Evolutionary conservation across 805 yeast genomes (phyloP).

Genomic region (Ogataea pignaliae): DNA sequence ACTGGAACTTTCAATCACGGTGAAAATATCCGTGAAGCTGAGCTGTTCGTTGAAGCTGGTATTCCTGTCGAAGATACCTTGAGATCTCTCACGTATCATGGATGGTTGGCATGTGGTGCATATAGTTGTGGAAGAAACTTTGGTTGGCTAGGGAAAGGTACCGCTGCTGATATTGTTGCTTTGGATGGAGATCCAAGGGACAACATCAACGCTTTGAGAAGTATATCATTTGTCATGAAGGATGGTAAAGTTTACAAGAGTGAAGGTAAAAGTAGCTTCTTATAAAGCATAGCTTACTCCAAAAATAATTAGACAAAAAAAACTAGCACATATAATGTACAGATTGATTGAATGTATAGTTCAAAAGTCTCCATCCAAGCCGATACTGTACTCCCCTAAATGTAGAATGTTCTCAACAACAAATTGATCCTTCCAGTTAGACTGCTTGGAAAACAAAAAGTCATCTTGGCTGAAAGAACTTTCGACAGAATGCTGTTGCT

Average conservation of each 20-base stretch:
- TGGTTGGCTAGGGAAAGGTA: conserved; percentile 23
- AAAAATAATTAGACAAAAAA: background rate
- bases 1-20: conserved; percentile 29
- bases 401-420: conserved; percentile 1
- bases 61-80: conserved; percentile 20
- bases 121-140: conserved; percentile 20
- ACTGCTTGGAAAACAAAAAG: conserved; percentile 2
- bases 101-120: conserved; percentile 28
- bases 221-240: conserved; percentile 24
- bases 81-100: conserved; percentile 20
- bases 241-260: conserved; percentile 23
- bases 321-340: background rate
- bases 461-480: background rate
- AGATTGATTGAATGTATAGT: too few species aligned
- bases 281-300: background rate
- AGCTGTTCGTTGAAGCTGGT: conserved; percentile 23
- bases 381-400: conserved; percentile 1
- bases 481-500: background rate
- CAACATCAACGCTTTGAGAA: conserved; percentile 12
- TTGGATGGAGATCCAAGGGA: conserved; percentile 19
- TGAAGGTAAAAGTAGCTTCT: conserved; percentile 3
- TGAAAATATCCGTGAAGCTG: conserved; percentile 26
- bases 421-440: conserved; percentile 12
- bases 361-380: background rate
- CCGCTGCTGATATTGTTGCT: conserved; percentile 25